Evolutionary conservation across 2,329 filamentous ascomycete species (phyloP).

Genomic region (Tolypocladium sp.): DNA sequence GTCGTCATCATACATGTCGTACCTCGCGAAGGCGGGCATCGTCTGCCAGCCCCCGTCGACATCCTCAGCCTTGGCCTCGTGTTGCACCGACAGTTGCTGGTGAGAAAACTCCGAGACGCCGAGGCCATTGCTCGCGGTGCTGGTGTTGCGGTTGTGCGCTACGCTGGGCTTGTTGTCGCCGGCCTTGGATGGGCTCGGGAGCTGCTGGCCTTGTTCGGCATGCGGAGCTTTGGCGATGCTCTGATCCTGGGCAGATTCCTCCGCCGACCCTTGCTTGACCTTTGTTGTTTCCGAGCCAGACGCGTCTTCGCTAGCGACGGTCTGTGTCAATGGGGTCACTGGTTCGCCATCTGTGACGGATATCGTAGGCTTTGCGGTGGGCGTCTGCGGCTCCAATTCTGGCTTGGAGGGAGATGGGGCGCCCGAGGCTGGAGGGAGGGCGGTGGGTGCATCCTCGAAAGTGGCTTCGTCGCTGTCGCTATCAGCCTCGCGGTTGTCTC

Average conservation of each 20-base stretch:
- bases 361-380: not conserved
- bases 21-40: constrained; percentile 88
- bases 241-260: not conserved
- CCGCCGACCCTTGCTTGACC: not conserved
- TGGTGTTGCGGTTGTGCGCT: constrained; percentile 26
- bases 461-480: constrained; percentile 29
- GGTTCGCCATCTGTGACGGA: not conserved
- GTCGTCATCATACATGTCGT: constrained; percentile 94
- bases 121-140: constrained; percentile 25
- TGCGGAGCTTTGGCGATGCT: constrained; percentile 1
- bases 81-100: constrained; percentile 59
- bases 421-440: not conserved
- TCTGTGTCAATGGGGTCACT: not conserved
- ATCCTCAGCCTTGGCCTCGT: constrained; percentile 39
- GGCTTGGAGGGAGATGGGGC: not conserved
- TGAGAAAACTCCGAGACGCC: constrained; percentile 82
- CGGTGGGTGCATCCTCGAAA: constrained; percentile 25
- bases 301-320: not conserved
- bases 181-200: constrained; percentile 5
- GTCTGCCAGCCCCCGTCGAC: constrained; percentile 77
- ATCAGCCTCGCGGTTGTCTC: constrained; percentile 9
- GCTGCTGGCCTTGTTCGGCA: constrained; percentile 3
- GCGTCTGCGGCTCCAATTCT: not conserved
- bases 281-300: not conserved
- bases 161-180: constrained; percentile 5